Evolutionary conservation across 176 grass and related monocot genomes (phyloP).

Genomic region (Stipa capillata): DNA sequence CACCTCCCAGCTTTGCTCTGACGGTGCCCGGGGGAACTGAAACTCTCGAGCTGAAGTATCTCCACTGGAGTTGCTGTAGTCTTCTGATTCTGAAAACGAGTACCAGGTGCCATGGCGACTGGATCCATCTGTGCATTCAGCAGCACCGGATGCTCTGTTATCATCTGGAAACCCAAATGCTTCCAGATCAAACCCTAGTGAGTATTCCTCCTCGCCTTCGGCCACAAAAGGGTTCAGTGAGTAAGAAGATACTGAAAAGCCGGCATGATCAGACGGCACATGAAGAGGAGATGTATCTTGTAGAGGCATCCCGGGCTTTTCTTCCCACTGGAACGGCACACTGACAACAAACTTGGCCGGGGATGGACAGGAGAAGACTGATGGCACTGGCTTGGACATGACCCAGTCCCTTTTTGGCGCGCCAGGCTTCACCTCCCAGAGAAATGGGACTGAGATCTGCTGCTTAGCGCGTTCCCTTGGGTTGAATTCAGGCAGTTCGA

Average conservation of each 20-base stretch:
- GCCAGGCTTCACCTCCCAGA: conserved; percentile 68
- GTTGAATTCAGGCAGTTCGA: conserved; percentile 48
- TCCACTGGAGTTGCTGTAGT: conserved; percentile 38
- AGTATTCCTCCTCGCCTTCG: conserved; percentile 42
- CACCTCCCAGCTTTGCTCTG: conserved; percentile 44
- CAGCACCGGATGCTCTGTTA: conserved; percentile 16
- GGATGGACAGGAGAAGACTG: conserved; percentile 29
- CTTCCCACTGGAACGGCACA: conserved; percentile 93
- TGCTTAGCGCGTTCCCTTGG: conserved; percentile 44
- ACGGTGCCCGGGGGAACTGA: conserved; percentile 47
- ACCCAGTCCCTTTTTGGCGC: conserved; percentile 51
- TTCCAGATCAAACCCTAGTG: conserved; percentile 46
- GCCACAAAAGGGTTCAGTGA: conserved; percentile 62
- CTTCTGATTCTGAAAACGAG: conserved; percentile 57
- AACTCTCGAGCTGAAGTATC: conserved; percentile 48
- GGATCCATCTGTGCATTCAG: conserved; percentile 23
- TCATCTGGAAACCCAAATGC: conserved; percentile 42
- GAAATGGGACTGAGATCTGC: conserved; percentile 79
- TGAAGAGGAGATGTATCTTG: conserved; percentile 5
- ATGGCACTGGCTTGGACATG: conserved; percentile 41
- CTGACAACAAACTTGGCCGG: conserved; percentile 65
- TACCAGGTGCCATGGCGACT: conserved; percentile 36
- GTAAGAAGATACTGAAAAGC: conserved; percentile 11
- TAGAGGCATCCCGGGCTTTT: conserved; percentile 71
- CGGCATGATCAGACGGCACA: not conserved